A percentile compares a stretch with the other conserved stretches of the same genome.
Evolutionary conservation across 148 eudicot genomes (phyloP).

Genomic region (Fallopia convolvulus): DNA sequence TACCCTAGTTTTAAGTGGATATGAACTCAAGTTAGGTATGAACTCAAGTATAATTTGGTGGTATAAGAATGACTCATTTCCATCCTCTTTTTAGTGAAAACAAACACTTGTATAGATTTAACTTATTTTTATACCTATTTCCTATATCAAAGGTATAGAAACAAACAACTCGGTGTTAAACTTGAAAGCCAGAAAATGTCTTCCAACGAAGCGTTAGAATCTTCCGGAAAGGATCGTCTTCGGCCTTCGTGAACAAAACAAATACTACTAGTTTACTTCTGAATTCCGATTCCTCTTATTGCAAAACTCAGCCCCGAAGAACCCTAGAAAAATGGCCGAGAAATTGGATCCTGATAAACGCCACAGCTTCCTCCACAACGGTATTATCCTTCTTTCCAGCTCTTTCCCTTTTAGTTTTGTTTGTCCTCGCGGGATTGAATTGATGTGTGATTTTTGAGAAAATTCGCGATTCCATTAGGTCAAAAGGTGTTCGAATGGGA

Average conservation of each 20-base stretch:
- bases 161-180: not conserved
- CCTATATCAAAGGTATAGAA: no score
- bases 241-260: not conserved
- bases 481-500: slow-evolving; percentile 97
- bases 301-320: not conserved
- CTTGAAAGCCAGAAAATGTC: not conserved
- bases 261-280: not conserved
- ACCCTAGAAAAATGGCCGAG: slow-evolving; percentile 48
- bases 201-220: not conserved
- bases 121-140: no score
- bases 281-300: not conserved
- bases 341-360: slow-evolving; percentile 84
- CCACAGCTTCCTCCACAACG: slow-evolving; percentile 66
- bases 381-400: slow-evolving; percentile 26
- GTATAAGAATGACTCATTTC: no score
- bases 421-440: not conserved
- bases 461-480: slow-evolving; percentile 27
- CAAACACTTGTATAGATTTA: no score
- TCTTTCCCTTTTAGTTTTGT: not conserved
- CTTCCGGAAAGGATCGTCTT: not conserved
- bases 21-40: no score
- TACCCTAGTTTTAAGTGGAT: no score
- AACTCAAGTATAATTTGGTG: no score
- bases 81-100: no score
- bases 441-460: not conserved